These are phyloP conservation scores for Fraxinus sp. DNA, from an alignment of 305 asterid species.

Conservation along the genomic window DNA sequence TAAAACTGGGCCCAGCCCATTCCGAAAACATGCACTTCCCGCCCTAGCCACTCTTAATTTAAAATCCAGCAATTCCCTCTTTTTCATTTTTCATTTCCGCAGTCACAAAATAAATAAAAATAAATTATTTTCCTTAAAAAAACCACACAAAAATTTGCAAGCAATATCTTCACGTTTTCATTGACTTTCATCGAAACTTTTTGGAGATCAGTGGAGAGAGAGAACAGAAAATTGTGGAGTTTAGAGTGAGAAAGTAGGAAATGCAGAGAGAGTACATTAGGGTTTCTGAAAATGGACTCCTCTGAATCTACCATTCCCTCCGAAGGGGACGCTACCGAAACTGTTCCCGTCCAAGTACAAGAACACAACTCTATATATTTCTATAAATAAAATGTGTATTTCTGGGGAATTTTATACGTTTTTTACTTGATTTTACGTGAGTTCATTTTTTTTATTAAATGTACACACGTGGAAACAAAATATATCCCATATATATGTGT, in stretches of 20 bases:
- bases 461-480: background rate
- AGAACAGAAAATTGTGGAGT: slow-evolving; percentile 8
- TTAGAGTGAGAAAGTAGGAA: slow-evolving; percentile 26
- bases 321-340: slow-evolving; percentile 21
- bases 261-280: slow-evolving; percentile 33
- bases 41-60: slow-evolving; percentile 32
- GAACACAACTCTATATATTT: background rate
- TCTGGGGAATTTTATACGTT: background rate
- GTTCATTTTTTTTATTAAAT: background rate
- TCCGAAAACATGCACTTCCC: slow-evolving; percentile 27
- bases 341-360: slow-evolving; percentile 33
- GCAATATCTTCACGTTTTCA: slow-evolving; percentile 29
- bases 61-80: slow-evolving; percentile 22
- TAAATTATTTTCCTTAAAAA: background rate
- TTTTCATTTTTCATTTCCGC: background rate
- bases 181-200: slow-evolving; percentile 22
- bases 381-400: background rate
- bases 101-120: background rate
- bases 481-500: background rate
- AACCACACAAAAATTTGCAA: background rate
- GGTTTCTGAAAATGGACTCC: slow-evolving; percentile 45
- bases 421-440: slow-evolving; percentile 7
- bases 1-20: slow-evolving; percentile 23
- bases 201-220: slow-evolving; percentile 24
- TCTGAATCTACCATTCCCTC: slow-evolving; percentile 35